Evolutionary conservation across 2,329 filamentous ascomycete species (phyloP).

Genomic region (Aspergillus carbonarius): DNA sequence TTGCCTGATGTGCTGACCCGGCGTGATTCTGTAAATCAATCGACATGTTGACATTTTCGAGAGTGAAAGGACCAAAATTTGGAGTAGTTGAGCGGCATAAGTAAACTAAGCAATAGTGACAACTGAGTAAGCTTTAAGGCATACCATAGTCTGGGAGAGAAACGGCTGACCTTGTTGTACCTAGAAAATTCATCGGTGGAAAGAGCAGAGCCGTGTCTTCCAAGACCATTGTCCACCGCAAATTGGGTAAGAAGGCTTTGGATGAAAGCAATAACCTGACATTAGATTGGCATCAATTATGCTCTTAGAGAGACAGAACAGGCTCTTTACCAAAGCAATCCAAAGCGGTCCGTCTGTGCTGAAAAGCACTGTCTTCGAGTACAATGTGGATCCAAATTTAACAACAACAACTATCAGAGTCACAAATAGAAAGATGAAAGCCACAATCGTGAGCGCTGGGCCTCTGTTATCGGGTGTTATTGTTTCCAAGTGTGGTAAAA

Average conservation of each 20-base stretch:
- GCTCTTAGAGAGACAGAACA: neutral
- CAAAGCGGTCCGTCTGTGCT: conserved; percentile 16
- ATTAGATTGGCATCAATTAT: neutral
- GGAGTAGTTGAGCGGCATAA: conserved; percentile 14
- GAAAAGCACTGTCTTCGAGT: conserved; percentile 9
- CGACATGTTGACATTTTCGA: conserved; percentile 5
- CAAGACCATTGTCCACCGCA: conserved; percentile 16
- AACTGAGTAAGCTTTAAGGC: neutral
- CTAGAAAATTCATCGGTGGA: neutral
- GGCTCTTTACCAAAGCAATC: conserved; percentile 7
- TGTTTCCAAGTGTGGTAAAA: neutral
- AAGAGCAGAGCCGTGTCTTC: conserved; percentile 10
- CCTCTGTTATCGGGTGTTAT: neutral
- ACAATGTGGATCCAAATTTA: conserved; percentile 14
- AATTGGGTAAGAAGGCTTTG: conserved; percentile 15
- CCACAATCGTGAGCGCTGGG: neutral
- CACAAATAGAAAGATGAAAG: conserved; percentile 9
- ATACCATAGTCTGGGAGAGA: neutral
- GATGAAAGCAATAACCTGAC: conserved; percentile 10
- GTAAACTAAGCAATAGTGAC: conserved; percentile 1
- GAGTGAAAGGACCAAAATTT: conserved; percentile 12
- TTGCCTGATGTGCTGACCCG: neutral
- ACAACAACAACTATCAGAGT: conserved; percentile 16
- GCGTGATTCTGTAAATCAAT: conserved; percentile 1
- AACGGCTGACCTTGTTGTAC: neutral